Evolutionary conservation across 129 eudicot species (phyloP), one percentile per base, ranked within the genome.

Genomic region (Gnaphalium uliginosum): DNA sequence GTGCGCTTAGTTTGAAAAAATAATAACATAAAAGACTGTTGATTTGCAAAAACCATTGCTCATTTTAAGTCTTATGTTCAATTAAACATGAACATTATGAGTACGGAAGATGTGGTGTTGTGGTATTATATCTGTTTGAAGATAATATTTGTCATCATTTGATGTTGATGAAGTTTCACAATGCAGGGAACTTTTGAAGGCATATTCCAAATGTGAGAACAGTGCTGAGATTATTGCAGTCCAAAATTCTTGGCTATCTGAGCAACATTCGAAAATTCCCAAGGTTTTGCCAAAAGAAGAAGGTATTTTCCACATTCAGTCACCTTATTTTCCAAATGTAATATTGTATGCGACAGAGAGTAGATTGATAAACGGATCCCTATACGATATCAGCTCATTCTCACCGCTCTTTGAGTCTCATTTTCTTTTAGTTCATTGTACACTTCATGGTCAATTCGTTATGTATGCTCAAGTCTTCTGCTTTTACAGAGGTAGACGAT

Each of bases 231-330:
- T 95, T 79, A 89, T 95, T 83, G 39, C 83, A 3, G 92, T 87
- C 56, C 99, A 95, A 79, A 95, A 95, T 83, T 83, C 91, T 27
- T 95, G 99, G 99, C 86, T 95, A 61, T 84, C 97, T 37, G 86
- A 85, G 83, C 96, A 91, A 81, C 86, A 63, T 24, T 83, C 93
- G 13, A 83, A 71, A 73, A 50, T 78, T 63, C 65, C 86, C 5
- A 75, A 78, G 43, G 78, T 41, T 61, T 75, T 69, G 79, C 60
- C 86, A 66, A 79, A 78, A 14, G 69, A 32, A 63, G 82, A 76
- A 83, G 90, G 92, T 86, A 80, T 50, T 30, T 71, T 48, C 41
- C 15, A 39, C 57, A 10, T 75, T 51, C 57, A 15, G 51, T 68
- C 27, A 43, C 11, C 21, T 50, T 50, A 13, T 19, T 58, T 58